Evolutionary conservation across 345 rosid species (phyloP).

Genomic region (Cardamine chenopodiifolia): DNA sequence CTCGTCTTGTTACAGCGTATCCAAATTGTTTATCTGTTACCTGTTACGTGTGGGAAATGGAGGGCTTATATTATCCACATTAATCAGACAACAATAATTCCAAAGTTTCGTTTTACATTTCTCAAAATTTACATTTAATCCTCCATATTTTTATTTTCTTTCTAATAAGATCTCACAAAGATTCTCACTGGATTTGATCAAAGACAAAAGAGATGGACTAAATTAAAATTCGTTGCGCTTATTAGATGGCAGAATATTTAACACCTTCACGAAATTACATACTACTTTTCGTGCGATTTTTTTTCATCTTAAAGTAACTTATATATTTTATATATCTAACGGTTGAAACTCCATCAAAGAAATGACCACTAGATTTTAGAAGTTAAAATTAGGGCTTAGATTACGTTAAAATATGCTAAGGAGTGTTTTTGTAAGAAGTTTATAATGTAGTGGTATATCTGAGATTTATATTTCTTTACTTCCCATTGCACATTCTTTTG

Average conservation of each 20-base stretch:
- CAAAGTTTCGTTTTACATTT: neutral
- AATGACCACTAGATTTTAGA: constrained; percentile 20
- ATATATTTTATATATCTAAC: constrained; percentile 13
- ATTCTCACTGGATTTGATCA: constrained; percentile 33
- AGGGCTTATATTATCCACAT: constrained; percentile 30
- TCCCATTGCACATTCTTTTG: constrained; percentile 22
- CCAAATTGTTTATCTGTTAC: constrained; percentile 40
- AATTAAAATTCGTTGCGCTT: constrained; percentile 34
- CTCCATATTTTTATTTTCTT: neutral
- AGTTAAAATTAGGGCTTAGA: neutral
- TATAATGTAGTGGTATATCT: neutral
- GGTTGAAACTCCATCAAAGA: constrained; percentile 21
- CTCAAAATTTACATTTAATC: neutral
- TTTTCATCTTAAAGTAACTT: constrained; percentile 17
- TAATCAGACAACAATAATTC: neutral
- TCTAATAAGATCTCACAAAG: neutral
- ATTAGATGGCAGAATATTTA: constrained; percentile 39
- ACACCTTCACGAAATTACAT: constrained; percentile 31
- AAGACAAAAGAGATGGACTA: constrained; percentile 39
- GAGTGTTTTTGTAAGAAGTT: constrained; percentile 1
- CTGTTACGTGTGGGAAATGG: constrained; percentile 40
- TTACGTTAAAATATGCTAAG: rapidly evolving
- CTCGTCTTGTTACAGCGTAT: constrained; percentile 39
- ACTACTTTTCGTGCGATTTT: constrained; percentile 30
- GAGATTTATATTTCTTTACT: neutral